These are phyloP conservation scores for Dendrostoma leiphaemia DNA, from an alignment of 2,329 filamentous ascomycete species.

Conservation along the genomic window DNA sequence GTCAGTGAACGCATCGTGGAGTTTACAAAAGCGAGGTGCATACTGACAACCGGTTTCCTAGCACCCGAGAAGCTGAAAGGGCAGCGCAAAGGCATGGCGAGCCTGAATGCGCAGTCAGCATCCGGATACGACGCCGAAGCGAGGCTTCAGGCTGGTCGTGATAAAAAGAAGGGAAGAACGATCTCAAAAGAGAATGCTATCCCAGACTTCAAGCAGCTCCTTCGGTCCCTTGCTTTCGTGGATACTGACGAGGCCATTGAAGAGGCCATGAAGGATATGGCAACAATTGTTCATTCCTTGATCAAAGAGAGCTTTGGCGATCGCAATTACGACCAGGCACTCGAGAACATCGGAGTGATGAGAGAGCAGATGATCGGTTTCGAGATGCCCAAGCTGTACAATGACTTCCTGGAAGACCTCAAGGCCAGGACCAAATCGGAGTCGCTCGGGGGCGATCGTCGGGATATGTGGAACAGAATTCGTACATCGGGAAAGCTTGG, in stretches of 20 bases:
- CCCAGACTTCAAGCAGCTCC: conserved; percentile 83
- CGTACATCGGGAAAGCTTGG: conserved; percentile 62
- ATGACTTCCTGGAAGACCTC: conserved; percentile 66
- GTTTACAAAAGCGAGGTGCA: not conserved
- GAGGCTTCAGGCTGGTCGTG: conserved; percentile 54
- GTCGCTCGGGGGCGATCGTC: conserved; percentile 71
- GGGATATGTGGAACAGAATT: conserved; percentile 79
- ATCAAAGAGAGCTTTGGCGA: conserved; percentile 75
- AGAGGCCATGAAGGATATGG: conserved; percentile 73
- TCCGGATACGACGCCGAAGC: conserved; percentile 86
- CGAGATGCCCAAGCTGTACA: conserved; percentile 76
- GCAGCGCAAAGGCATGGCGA: conserved; percentile 64
- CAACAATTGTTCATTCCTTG: conserved; percentile 63
- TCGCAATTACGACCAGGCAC: conserved; percentile 67
- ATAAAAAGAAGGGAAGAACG: conserved; percentile 24
- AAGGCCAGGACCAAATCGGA: conserved; percentile 71
- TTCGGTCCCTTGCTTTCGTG: conserved; percentile 41
- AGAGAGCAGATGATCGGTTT: conserved; percentile 72
- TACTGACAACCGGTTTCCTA: conserved; percentile 26
- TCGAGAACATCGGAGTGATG: conserved; percentile 76
- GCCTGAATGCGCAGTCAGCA: conserved; percentile 63
- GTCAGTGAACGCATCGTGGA: conserved; percentile 35
- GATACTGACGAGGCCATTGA: conserved; percentile 62
- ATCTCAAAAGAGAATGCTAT: conserved; percentile 71
- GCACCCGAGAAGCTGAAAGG: conserved; percentile 79